Percentiles rank a stretch among this genome's conserved stretches.
Conservation (phyloP, 768 basidiomycete species). For the Dioszegia aurantiaca region DNA sequence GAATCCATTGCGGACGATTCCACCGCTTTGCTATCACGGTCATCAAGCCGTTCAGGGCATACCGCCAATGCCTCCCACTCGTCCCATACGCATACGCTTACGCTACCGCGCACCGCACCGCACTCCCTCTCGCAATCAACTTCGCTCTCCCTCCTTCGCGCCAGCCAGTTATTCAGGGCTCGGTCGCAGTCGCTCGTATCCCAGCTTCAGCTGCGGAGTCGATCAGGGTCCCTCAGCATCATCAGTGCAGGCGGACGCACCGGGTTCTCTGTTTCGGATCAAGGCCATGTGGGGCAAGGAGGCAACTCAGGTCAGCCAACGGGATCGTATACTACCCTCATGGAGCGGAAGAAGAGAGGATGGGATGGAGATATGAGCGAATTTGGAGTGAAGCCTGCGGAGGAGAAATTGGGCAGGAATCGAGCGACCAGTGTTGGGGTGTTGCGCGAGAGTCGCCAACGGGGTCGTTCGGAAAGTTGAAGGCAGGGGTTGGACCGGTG, state of each 20-base stretch:
- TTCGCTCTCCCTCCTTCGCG: neutral
- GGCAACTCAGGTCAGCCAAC: neutral
- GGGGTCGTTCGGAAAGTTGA: neutral
- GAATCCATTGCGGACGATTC: constrained; percentile 11
- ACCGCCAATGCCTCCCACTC: neutral
- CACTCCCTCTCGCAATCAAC: neutral
- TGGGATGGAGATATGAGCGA: neutral
- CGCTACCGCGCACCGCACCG: no score
- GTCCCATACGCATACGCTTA: neutral
- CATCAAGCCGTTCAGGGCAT: neutral
- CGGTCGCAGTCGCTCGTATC: constrained; percentile 3
- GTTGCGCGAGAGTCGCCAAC: constrained; percentile 2
- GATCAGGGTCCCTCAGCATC: neutral
- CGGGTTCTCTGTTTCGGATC: neutral
- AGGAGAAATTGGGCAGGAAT: constrained; percentile 4
- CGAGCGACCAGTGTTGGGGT: constrained; percentile 16
- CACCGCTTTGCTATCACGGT: constrained; percentile 2
- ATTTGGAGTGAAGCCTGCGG: neutral
- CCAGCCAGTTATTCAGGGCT: neutral
- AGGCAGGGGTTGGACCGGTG: neutral
- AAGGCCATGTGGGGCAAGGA: no score
- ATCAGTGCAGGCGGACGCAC: neutral
- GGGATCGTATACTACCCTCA: neutral
- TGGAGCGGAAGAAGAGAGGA: neutral
- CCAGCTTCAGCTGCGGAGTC: neutral